Base-by-base conservation (phyloP, 179 eudicot genomes). In the Beta lomatogona region DNA sequence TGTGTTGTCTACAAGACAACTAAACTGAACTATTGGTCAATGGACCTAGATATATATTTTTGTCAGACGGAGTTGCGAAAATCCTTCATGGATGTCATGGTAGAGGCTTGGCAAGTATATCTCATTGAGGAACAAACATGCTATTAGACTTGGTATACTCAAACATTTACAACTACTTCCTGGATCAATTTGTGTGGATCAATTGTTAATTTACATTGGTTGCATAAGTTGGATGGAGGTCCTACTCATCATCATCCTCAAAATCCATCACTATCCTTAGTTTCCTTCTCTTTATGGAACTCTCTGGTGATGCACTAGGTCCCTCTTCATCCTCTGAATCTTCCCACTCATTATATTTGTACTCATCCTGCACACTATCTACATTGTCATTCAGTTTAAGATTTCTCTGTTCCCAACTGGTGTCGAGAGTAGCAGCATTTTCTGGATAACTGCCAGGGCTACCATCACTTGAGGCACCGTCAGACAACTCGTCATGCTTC, bases 221-320 rank as follows among this genome's bases (percentile, higher is more conserved):
- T 60, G 9, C 61, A 45, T 22, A 11, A 25, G 25, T 59, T 14
- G 15, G 41, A 46, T 16, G 13, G 19, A 52, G 4, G 3, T 45
- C 63, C 80, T 70, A 82, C 11, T 95, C 97, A 78, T 92, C 98
- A 79, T 61, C 63, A 55, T 95, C 98, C 31, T 94, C 97, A 46
- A 83, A 80, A 82, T 94, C 98, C 57, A 92, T 77, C 45, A 95
- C 89, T 94, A 93, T 87, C 83, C 95, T 88, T 57, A 84, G 77
- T 76, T 88, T 91, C 85, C 99, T 90, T 85, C 98, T 94, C 44
- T 70, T 64, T 22, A 75, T 64, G n/a, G 85, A 82, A 66, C 77
- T 82, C 55, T 82, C 85, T 15, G 85, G 85, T 63, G 89, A 80
- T 67, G 78, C 85, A 76, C 84, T 83, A 44, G 81, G 78, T 25